phyloP scores from a whole-genome alignment of 129 eudicot species.

The Artemisia annua region DNA sequence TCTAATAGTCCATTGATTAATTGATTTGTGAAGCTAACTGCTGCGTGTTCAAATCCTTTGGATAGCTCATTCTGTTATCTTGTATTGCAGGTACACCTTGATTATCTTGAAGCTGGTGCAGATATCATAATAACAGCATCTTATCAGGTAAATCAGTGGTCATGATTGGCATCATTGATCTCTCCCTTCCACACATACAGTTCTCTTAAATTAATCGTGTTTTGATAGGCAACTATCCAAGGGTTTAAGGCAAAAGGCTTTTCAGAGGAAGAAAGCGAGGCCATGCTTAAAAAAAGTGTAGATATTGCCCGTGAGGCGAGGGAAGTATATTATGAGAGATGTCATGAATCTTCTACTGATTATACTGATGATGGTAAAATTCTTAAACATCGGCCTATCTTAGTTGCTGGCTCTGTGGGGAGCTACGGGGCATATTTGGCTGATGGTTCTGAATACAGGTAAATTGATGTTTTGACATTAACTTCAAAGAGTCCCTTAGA shows the following conservation, averaged over 20 bases:
- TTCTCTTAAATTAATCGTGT: slow-evolving; percentile 2
- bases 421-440: slow-evolving; percentile 99
- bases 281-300: slow-evolving; percentile 80
- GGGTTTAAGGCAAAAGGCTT: slow-evolving; percentile 93
- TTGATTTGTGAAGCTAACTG: background rate
- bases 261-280: slow-evolving; percentile 75
- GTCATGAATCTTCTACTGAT: slow-evolving; percentile 42
- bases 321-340: slow-evolving; percentile 57
- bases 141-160: slow-evolving; percentile 62
- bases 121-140: slow-evolving; percentile 93
- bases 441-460: slow-evolving; percentile 99
- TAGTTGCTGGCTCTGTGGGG: slow-evolving; percentile 97
- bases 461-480: background rate
- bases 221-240: slow-evolving; percentile 85
- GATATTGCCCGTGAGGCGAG: slow-evolving; percentile 92
- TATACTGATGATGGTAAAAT: slow-evolving; percentile 47
- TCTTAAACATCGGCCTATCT: slow-evolving; percentile 67
- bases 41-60: too few species aligned
- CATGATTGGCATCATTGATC: background rate
- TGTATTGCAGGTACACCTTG: slow-evolving; percentile 83
- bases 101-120: slow-evolving; percentile 99
- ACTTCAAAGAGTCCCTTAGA: background rate
- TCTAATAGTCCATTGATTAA: too few species aligned
- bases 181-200: background rate
- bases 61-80: slow-evolving; percentile 10